phyloP scores from a whole-genome alignment of 176 grass and related monocot genomes.

The Musa schizocarpa region DNA sequence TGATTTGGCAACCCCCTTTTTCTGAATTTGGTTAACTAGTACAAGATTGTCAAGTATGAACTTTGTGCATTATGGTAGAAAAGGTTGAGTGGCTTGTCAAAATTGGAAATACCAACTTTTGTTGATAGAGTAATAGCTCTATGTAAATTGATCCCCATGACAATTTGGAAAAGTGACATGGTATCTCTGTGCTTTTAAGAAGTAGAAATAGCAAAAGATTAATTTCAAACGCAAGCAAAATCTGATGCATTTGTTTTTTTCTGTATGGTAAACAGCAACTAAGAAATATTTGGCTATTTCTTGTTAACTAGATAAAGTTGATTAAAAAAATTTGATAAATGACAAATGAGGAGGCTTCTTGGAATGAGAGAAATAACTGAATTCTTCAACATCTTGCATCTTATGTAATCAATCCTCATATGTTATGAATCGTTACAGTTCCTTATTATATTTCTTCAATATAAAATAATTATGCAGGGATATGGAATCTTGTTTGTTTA shows the following conservation, averaged over 20 bases:
- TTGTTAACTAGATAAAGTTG: background rate
- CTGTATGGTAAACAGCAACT: background rate
- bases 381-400: background rate
- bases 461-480: background rate
- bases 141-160: background rate
- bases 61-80: background rate
- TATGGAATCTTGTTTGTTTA: constrained; percentile 14
- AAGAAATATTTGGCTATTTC: background rate
- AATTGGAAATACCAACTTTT: background rate
- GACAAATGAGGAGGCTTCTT: background rate
- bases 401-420: background rate
- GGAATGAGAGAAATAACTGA: background rate
- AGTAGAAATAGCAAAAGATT: background rate
- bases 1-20: background rate
- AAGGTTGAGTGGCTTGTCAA: background rate
- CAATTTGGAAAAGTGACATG: background rate
- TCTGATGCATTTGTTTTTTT: background rate
- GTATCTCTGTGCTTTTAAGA: background rate
- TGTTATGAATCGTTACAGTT: background rate
- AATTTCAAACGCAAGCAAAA: background rate
- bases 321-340: background rate
- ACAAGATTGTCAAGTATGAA: background rate
- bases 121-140: background rate
- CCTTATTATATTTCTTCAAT: background rate
- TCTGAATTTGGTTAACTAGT: background rate